phyloP scores from a whole-genome alignment of 1,139 yeast genomes.

The Arxiozyma heterogenica region DNA sequence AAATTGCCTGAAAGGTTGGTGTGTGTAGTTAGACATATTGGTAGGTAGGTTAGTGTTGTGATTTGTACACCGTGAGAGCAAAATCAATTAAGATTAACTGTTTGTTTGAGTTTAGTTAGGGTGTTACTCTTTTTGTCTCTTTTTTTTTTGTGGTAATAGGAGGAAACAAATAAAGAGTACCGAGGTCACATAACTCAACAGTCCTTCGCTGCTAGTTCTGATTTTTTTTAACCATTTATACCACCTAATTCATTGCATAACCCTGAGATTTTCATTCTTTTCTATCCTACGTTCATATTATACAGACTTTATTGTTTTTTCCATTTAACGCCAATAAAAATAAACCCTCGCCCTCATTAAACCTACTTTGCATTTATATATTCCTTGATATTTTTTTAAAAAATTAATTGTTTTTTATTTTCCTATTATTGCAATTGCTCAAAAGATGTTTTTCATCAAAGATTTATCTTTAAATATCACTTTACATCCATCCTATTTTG shows the following conservation, averaged over 20 bases:
- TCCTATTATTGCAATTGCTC: not conserved
- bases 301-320: not conserved
- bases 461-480: slow-evolving; percentile 87
- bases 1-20: not conserved
- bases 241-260: not conserved
- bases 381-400: slow-evolving; percentile 1
- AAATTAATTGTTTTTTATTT: not conserved
- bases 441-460: slow-evolving; percentile 43
- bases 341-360: not conserved
- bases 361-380: slow-evolving; percentile 1
- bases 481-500: slow-evolving; percentile 93
- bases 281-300: not conserved
- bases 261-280: not conserved
- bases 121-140: not conserved
- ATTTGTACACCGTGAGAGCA: too few species aligned
- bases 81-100: too few species aligned
- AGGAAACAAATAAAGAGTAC: too few species aligned
- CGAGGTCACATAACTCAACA: not conserved
- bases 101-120: not conserved
- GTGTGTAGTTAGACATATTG: not conserved
- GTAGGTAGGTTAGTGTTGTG: too few species aligned
- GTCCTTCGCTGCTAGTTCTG: not conserved
- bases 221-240: not conserved
- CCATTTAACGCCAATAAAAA: not conserved
- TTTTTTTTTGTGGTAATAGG: not conserved